These are phyloP conservation scores for Vanilla planifolia DNA, from an alignment of 106 monocot genomes.

Conservation along the genomic window DNA sequence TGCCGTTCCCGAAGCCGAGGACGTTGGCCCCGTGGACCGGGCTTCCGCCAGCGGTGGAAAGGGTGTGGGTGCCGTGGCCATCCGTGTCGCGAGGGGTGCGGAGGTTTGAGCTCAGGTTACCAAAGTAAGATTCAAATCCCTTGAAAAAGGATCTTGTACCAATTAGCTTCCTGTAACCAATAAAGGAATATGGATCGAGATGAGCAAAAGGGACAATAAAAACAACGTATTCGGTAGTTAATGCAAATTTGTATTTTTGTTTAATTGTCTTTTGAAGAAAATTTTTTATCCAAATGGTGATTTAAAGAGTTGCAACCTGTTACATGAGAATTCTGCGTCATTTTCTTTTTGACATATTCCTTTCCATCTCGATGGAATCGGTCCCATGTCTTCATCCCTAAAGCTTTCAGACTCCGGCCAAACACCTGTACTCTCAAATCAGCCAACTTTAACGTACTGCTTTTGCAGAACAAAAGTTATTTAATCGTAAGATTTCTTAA, in stretches of 20 bases:
- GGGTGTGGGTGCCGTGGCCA: conserved; percentile 71
- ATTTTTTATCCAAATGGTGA: too few species aligned
- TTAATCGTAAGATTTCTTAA: too few species aligned
- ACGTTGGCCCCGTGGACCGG: conserved; percentile 26
- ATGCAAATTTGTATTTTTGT: background rate
- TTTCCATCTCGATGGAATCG: conserved; percentile 23
- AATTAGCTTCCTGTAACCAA: conserved; percentile 23
- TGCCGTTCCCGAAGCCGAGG: conserved; percentile 48
- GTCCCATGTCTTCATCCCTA: conserved; percentile 15
- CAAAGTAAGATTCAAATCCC: background rate
- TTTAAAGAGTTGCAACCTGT: conserved; percentile 23
- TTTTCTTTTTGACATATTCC: conserved; percentile 17
- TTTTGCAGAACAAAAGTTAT: too few species aligned
- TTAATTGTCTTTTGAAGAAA: too few species aligned
- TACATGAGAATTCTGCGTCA: conserved; percentile 12
- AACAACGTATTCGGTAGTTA: too few species aligned
- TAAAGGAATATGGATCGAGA: background rate
- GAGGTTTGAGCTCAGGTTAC: background rate
- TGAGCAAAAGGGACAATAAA: background rate
- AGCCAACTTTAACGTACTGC: too few species aligned
- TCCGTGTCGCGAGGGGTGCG: conserved; percentile 23
- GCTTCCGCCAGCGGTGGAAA: conserved; percentile 52
- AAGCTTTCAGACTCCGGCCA: conserved; percentile 29
- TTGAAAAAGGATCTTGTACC: conserved; percentile 29
- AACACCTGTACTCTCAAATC: too few species aligned